phyloP scores from a whole-genome alignment of 768 basidiomycete genomes.

The Suillus weaverae region DNA sequence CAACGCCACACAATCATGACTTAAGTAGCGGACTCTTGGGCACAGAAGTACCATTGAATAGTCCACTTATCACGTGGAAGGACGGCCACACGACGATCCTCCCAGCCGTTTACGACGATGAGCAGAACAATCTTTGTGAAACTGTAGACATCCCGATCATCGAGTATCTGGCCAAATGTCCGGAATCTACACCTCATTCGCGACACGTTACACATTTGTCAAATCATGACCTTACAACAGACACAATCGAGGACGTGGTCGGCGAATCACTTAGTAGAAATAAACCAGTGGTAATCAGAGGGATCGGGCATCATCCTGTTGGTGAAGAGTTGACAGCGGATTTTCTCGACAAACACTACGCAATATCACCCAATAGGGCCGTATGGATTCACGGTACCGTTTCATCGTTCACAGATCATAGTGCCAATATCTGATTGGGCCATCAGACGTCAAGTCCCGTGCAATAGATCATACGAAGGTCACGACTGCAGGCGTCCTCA shows the following conservation, averaged over 20 bases:
- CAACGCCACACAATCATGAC: too few relatives aligned
- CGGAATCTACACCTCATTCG: background rate
- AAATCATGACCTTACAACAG: background rate
- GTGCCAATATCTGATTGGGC: too few relatives aligned
- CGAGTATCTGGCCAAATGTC: background rate
- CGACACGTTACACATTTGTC: background rate
- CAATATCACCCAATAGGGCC: background rate
- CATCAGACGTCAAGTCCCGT: background rate
- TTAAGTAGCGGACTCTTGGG: too few relatives aligned
- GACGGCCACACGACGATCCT: background rate
- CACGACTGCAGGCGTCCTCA: background rate
- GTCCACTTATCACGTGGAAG: too few relatives aligned
- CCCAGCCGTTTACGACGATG: background rate
- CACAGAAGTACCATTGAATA: too few relatives aligned
- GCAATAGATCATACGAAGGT: background rate
- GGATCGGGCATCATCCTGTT: background rate
- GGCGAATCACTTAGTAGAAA: background rate
- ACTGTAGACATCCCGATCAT: background rate
- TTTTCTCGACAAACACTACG: background rate
- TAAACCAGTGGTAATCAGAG: background rate
- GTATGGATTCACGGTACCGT: background rate
- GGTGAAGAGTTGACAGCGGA: background rate
- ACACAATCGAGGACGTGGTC: background rate
- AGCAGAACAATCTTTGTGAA: background rate
- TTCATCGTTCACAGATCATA: too few relatives aligned